Conservation (phyloP, 352 stramenopile species). For the Pythium grandisporangium region DNA sequence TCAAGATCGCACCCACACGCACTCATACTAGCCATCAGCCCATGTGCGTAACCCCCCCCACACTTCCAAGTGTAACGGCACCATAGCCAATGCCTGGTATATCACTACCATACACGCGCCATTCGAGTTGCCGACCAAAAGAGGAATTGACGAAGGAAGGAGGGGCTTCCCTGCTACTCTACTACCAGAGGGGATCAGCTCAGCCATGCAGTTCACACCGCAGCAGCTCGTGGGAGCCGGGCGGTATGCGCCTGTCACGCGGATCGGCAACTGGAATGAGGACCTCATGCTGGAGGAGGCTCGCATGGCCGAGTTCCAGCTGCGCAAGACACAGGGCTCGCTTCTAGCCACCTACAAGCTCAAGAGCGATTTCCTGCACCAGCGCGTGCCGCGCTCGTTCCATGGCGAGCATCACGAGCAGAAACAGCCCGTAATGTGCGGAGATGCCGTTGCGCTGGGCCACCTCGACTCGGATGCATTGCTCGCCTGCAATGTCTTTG, state of each 20-base stretch:
- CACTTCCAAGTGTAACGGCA: too few relatives aligned
- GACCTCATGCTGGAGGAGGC: slow-evolving; percentile 84
- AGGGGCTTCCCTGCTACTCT: too few relatives aligned
- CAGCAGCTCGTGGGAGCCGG: slow-evolving; percentile 82
- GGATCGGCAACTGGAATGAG: slow-evolving; percentile 88
- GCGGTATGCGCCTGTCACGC: slow-evolving; percentile 67
- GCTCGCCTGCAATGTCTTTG: slow-evolving; percentile 70
- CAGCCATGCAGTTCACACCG: slow-evolving; percentile 82
- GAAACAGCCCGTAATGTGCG: slow-evolving; percentile 30
- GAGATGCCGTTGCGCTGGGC: slow-evolving; percentile 42
- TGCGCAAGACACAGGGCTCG: slow-evolving; percentile 75
- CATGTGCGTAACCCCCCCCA: too few relatives aligned
- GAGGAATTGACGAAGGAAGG: too few relatives aligned
- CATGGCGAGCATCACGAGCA: too few relatives aligned
- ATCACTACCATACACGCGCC: too few relatives aligned
- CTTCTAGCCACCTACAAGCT: slow-evolving; percentile 72
- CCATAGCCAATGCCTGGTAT: too few relatives aligned
- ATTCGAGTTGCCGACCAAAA: too few relatives aligned
- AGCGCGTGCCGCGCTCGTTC: slow-evolving; percentile 47
- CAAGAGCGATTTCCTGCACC: slow-evolving; percentile 68
- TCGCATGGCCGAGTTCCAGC: slow-evolving; percentile 75
- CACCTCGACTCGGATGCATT: slow-evolving; percentile 40
- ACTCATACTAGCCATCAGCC: too few relatives aligned
- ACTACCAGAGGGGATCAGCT: too few relatives aligned
- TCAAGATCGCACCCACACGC: too few relatives aligned